These are phyloP conservation scores for Podaxis sp. DNA, from an alignment of 768 basidiomycete species.

Conservation along the genomic window DNA sequence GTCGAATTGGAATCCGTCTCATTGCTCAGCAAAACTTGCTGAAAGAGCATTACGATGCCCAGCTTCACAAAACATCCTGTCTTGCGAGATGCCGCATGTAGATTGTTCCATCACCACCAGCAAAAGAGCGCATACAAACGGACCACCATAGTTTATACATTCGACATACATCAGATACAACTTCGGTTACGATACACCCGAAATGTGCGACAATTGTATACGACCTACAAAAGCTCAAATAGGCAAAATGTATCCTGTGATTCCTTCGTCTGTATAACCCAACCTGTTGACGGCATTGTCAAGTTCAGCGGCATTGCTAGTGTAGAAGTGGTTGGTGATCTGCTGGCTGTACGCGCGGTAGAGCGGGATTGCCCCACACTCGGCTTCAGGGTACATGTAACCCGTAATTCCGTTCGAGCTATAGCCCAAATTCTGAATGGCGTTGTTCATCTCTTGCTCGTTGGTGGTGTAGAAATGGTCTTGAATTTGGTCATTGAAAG, in stretches of 20 bases:
- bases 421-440: background rate
- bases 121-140: too few relatives aligned
- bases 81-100: too few relatives aligned
- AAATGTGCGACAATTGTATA: too few relatives aligned
- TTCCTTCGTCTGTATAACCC: constrained; percentile 12
- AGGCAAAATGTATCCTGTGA: constrained; percentile 12
- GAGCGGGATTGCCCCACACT: constrained; percentile 15
- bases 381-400: constrained; percentile 10
- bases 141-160: too few relatives aligned
- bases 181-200: too few relatives aligned
- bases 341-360: constrained; percentile 7
- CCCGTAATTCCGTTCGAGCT: constrained; percentile 6
- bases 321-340: constrained; percentile 14
- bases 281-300: background rate
- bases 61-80: too few relatives aligned
- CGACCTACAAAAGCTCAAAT: background rate
- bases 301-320: background rate
- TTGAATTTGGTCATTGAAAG: background rate
- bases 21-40: too few relatives aligned
- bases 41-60: too few relatives aligned
- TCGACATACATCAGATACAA: too few relatives aligned
- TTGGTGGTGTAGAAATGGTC: constrained; percentile 17
- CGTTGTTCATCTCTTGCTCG: constrained; percentile 10
- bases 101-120: too few relatives aligned
- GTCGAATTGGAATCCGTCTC: too few relatives aligned